phyloP scores from a whole-genome alignment of 305 asterid species.

The Petunia hybrid region DNA sequence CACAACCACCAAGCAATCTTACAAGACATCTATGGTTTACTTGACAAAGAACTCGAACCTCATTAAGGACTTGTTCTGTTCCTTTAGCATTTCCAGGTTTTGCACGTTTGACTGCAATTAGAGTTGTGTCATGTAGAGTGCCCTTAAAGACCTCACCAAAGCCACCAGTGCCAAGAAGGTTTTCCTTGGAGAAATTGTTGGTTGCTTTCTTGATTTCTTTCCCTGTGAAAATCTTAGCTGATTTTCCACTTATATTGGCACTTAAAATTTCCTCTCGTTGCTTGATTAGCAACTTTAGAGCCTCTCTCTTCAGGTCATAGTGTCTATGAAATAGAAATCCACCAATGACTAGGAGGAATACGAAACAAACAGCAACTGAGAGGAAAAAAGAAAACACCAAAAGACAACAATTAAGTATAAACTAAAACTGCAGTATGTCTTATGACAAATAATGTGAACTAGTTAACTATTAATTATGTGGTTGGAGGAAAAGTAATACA shows the following conservation, averaged over 20 bases:
- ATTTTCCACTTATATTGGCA: constrained; percentile 49
- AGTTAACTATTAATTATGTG: neutral
- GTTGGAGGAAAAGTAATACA: neutral
- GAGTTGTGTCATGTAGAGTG: constrained; percentile 47
- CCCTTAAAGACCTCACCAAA: constrained; percentile 59
- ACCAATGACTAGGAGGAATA: constrained; percentile 44
- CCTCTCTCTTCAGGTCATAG: constrained; percentile 37
- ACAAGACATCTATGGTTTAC: constrained; percentile 58
- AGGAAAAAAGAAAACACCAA: neutral
- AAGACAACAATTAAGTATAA: no score
- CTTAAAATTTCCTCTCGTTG: constrained; percentile 53
- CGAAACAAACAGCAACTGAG: constrained; percentile 52
- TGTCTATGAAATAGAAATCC: constrained; percentile 52
- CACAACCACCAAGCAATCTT: constrained; percentile 52
- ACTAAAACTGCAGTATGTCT: no score
- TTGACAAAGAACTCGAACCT: constrained; percentile 54
- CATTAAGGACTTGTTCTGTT: constrained; percentile 51
- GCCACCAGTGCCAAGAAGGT: constrained; percentile 55
- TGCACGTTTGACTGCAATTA: constrained; percentile 54
- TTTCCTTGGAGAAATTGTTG: constrained; percentile 43
- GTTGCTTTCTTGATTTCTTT: constrained; percentile 55
- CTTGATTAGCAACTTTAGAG: constrained; percentile 37
- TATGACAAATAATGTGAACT: no score
- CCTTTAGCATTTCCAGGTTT: constrained; percentile 54
- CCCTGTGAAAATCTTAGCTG: constrained; percentile 51